Percentiles rank a stretch among this genome's conserved stretches.
These are phyloP conservation scores for Daldinia sp. DNA, from an alignment of 2,329 filamentous ascomycete genomes.

Conservation along the genomic window DNA sequence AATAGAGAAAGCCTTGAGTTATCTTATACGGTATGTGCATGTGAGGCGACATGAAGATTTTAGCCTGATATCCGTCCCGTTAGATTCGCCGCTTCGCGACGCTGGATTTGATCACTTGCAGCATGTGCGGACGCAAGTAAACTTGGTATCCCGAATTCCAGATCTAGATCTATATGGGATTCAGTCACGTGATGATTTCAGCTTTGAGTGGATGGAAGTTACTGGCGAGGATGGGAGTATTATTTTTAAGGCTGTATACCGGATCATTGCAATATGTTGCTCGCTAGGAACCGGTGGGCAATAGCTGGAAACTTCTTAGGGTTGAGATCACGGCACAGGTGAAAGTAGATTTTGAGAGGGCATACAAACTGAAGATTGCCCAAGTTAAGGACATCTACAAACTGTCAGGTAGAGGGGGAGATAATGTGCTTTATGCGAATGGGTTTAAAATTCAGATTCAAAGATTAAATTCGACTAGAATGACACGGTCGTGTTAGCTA, in stretches of 20 bases:
- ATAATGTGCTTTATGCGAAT: not conserved
- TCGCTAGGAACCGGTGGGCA: not conserved
- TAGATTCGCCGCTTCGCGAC: not conserved
- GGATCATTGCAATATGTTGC: not conserved
- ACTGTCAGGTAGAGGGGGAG: not conserved
- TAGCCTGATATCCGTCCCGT: constrained; percentile 7
- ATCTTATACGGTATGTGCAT: constrained; percentile 16
- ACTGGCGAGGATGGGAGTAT: not conserved
- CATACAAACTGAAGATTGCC: not conserved
- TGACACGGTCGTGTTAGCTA: not conserved
- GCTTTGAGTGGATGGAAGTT: not conserved
- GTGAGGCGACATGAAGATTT: not conserved
- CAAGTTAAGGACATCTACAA: not conserved
- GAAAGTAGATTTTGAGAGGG: not conserved
- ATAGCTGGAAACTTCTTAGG: not conserved
- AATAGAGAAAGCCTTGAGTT: not conserved
- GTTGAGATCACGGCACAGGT: not conserved
- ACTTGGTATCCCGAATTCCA: not conserved
- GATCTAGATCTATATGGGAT: not conserved
- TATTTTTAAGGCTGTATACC: not conserved
- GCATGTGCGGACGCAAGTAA: too few species aligned
- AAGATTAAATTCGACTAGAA: not conserved
- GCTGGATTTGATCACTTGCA: constrained; percentile 1
- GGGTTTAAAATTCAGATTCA: not conserved
- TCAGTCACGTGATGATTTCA: not conserved